Percentiles rank a stretch among this genome's conserved stretches.
phyloP scores from a whole-genome alignment of 2,329 filamentous ascomycete species.

The Raffaelea albimanens region DNA sequence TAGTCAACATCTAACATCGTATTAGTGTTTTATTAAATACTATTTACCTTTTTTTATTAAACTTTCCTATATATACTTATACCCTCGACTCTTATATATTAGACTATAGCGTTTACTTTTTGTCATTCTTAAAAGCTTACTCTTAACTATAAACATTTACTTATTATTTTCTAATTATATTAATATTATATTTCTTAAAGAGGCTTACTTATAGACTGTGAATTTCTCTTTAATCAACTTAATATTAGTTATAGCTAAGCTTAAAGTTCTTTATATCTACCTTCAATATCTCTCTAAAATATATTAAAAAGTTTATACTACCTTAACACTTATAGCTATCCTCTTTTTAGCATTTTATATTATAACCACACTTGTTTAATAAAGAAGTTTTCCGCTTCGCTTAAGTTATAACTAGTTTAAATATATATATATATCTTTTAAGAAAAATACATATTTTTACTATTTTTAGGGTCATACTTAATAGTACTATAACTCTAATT shows the following conservation, averaged over 20 bases:
- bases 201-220: neutral
- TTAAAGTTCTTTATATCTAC: neutral
- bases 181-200: neutral
- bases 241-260: neutral
- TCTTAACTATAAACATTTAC: neutral
- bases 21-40: neutral
- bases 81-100: neutral
- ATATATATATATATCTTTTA: neutral
- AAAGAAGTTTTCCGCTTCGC: neutral
- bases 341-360: neutral
- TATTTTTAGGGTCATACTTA: neutral
- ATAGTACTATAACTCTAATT: neutral
- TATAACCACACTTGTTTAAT: neutral
- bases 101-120: neutral
- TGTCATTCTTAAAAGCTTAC: neutral
- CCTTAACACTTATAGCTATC: neutral
- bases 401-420: neutral
- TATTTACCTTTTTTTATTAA: neutral
- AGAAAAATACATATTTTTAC: neutral
- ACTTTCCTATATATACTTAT: neutral
- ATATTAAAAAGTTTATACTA: neutral
- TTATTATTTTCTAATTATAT: neutral
- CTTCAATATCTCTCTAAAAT: neutral
- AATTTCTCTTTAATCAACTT: neutral
- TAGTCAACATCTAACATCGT: neutral